Percentiles rank a stretch among this genome's conserved stretches.
Evolutionary conservation across 2,329 filamentous ascomycete genomes (phyloP).

Genomic region (Alternaria rosae): DNA sequence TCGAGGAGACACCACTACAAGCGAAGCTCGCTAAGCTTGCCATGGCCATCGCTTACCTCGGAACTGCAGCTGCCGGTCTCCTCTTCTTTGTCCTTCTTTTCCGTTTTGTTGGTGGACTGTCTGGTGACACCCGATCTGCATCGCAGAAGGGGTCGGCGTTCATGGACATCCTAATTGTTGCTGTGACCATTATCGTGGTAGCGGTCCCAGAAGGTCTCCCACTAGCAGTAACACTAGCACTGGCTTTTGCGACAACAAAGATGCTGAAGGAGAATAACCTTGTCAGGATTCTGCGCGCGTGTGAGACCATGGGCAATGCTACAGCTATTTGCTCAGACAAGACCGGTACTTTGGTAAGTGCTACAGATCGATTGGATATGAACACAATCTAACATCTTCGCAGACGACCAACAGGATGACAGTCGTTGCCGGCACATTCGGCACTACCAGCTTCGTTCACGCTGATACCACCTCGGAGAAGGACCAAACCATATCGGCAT

Average conservation of each 20-base stretch:
- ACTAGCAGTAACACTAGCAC: constrained; percentile 43
- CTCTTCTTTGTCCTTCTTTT: constrained; percentile 52
- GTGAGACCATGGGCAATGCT: constrained; percentile 48
- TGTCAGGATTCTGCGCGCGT: constrained; percentile 42
- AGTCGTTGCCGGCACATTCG: constrained; percentile 51
- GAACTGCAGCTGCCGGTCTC: constrained; percentile 48
- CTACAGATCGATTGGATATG: fast-evolving
- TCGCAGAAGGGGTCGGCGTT: constrained; percentile 47
- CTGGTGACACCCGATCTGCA: constrained; percentile 30
- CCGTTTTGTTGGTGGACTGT: constrained; percentile 46
- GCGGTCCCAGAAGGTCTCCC: constrained; percentile 53
- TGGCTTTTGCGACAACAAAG: constrained; percentile 48
- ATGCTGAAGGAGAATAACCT: constrained; percentile 49
- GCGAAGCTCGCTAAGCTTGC: constrained; percentile 62
- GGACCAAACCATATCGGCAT: constrained; percentile 51
- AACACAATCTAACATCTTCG: not conserved
- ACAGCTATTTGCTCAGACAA: constrained; percentile 49
- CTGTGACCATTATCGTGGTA: constrained; percentile 53
- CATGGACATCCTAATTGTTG: constrained; percentile 53
- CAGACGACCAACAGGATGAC: constrained; percentile 53
- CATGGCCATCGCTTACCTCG: constrained; percentile 61
- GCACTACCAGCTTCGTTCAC: constrained; percentile 56
- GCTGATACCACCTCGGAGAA: constrained; percentile 56
- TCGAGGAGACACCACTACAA: constrained; percentile 63
- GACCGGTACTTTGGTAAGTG: constrained; percentile 39